Conservation (phyloP, 352 stramenopile genomes). For the Salisapilia sapeloensis region DNA sequence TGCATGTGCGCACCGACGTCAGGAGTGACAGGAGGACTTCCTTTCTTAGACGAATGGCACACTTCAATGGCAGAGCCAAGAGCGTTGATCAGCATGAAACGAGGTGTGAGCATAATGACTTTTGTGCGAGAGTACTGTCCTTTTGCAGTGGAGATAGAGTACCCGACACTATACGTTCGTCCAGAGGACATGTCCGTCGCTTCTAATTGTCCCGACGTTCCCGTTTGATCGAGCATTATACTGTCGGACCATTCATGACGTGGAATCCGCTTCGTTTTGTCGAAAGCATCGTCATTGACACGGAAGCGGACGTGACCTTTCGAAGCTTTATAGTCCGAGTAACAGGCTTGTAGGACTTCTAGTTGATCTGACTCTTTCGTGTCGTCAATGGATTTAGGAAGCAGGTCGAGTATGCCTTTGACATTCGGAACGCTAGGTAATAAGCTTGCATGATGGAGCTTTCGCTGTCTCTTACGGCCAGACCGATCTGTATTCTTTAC, state of each 20-base stretch:
- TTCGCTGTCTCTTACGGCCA: slow-evolving; percentile 17
- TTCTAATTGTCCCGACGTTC: slow-evolving; percentile 59
- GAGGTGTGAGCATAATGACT: slow-evolving; percentile 73
- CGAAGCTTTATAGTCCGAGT: slow-evolving; percentile 50
- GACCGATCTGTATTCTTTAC: slow-evolving; percentile 2
- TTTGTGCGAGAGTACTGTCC: slow-evolving; percentile 72
- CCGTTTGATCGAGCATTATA: slow-evolving; percentile 54
- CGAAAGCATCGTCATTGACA: slow-evolving; percentile 22
- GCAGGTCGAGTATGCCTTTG: slow-evolving; percentile 64
- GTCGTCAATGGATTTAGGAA: slow-evolving; percentile 57
- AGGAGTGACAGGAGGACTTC: slow-evolving; percentile 10
- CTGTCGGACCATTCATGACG: slow-evolving; percentile 61
- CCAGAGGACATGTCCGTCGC: slow-evolving; percentile 37
- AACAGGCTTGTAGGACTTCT: slow-evolving; percentile 65
- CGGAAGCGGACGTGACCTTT: slow-evolving; percentile 55
- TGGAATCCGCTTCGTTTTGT: slow-evolving; percentile 15
- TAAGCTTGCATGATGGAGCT: slow-evolving; percentile 42
- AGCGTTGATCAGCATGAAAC: slow-evolving; percentile 76
- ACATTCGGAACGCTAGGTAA: slow-evolving; percentile 67
- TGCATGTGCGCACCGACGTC: slow-evolving; percentile 20
- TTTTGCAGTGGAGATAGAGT: slow-evolving; percentile 58
- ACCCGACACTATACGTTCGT: slow-evolving; percentile 63
- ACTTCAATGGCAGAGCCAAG: slow-evolving; percentile 50
- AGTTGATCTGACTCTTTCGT: slow-evolving; percentile 35
- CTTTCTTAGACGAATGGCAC: slow-evolving; percentile 62